Conservation (phyloP, 129 eudicot species). For the Dittrichia graveolens region DNA sequence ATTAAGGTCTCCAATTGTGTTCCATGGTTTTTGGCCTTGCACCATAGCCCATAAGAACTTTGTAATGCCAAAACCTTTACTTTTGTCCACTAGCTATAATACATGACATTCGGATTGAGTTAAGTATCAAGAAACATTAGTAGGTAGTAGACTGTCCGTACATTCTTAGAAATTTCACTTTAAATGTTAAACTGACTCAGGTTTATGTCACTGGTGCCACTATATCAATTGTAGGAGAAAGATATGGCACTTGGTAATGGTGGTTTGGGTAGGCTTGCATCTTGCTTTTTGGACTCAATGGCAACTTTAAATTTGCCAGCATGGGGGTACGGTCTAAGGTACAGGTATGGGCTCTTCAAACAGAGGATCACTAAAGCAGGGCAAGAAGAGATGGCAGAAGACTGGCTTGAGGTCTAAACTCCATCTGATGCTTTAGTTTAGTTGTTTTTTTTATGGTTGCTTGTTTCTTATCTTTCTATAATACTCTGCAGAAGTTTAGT, state of each 20-base stretch:
- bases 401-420: conserved; percentile 92
- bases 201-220: no score
- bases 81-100: neutral
- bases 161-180: no score
- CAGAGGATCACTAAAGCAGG: conserved; percentile 82
- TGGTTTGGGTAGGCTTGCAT: conserved; percentile 96
- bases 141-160: neutral
- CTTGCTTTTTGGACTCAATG: conserved; percentile 98
- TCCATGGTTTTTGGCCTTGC: neutral
- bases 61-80: conserved; percentile 13
- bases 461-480: conserved; percentile 1
- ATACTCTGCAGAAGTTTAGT: conserved; percentile 80
- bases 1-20: conserved; percentile 8
- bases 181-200: no score
- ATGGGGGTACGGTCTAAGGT: conserved; percentile 98
- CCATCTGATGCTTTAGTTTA: conserved; percentile 16
- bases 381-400: conserved; percentile 94
- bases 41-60: neutral
- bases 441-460: neutral
- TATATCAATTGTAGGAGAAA: conserved; percentile 63
- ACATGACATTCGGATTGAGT: neutral
- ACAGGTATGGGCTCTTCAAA: conserved; percentile 95
- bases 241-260: conserved; percentile 99
- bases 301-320: conserved; percentile 96
- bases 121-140: conserved; percentile 1